Evolutionary conservation across 2,329 filamentous ascomycete species (phyloP).

Genomic region (Tolypocladium tundrense): DNA sequence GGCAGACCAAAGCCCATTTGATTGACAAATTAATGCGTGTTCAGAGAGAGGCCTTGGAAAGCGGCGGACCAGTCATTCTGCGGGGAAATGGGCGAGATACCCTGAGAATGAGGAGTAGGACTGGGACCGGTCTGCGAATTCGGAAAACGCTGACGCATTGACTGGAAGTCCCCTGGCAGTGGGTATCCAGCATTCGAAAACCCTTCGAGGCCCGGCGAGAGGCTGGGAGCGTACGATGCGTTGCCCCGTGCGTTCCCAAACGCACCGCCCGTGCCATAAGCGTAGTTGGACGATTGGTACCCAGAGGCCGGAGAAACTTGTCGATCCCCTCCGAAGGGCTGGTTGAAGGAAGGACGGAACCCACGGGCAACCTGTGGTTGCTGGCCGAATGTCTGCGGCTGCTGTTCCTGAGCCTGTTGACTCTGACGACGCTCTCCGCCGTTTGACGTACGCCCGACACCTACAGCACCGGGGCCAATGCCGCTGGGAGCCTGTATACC

Average conservation of each 20-base stretch:
- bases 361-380: slow-evolving; percentile 26
- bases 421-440: slow-evolving; percentile 37
- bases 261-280: slow-evolving; percentile 19
- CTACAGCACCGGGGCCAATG: slow-evolving; percentile 56
- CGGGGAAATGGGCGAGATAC: slow-evolving; percentile 28
- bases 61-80: slow-evolving; percentile 51
- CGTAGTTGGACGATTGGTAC: slow-evolving; percentile 24
- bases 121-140: slow-evolving; percentile 27
- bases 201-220: slow-evolving; percentile 17
- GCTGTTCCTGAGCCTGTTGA: slow-evolving; percentile 26
- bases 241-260: slow-evolving; percentile 23
- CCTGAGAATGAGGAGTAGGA: slow-evolving; percentile 24
- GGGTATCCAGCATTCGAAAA: slow-evolving; percentile 19
- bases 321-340: slow-evolving; percentile 32
- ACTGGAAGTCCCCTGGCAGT: slow-evolving; percentile 32
- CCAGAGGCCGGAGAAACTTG: slow-evolving; percentile 25
- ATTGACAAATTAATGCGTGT: slow-evolving; percentile 38
- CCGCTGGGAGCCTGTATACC: slow-evolving; percentile 61
- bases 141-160: slow-evolving; percentile 36
- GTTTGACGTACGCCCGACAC: slow-evolving; percentile 36
- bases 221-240: slow-evolving; percentile 16
- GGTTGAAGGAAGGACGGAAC: slow-evolving; percentile 32
- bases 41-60: slow-evolving; percentile 65
- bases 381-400: slow-evolving; percentile 24
- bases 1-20: not conserved